Conservation (phyloP, 1,284 basidiomycete species). For the Marasmius oreades region DNA sequence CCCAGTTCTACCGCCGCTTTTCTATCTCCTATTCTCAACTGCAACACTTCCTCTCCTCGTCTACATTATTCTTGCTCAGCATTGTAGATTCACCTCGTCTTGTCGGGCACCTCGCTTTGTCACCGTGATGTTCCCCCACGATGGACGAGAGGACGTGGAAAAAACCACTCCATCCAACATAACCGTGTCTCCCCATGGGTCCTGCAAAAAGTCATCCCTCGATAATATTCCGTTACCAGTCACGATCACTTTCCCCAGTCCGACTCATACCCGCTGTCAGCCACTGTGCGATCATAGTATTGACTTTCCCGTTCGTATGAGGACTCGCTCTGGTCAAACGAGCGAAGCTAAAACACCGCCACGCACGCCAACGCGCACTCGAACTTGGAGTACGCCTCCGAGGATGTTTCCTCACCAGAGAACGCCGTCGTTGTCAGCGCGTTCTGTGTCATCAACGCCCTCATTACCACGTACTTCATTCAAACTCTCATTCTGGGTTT, state of each 20-base stretch:
- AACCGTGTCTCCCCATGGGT: background rate
- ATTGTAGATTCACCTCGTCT: background rate
- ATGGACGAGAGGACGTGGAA: background rate
- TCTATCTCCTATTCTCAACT: background rate
- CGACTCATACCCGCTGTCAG: background rate
- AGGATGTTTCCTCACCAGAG: background rate
- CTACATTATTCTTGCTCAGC: background rate
- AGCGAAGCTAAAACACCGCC: background rate
- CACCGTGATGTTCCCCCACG: background rate
- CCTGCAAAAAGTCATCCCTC: background rate
- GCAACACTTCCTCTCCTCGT: background rate
- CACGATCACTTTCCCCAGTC: background rate
- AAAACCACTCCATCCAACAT: background rate
- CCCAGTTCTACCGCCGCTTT: background rate
- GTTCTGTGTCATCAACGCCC: background rate
- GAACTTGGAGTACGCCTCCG: background rate
- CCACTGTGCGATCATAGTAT: background rate
- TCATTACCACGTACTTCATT: background rate
- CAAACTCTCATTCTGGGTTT: background rate
- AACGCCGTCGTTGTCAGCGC: background rate
- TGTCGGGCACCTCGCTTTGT: background rate
- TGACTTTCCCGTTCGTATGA: background rate
- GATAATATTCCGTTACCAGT: background rate
- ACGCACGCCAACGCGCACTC: background rate
- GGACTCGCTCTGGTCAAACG: background rate